phyloP scores from a whole-genome alignment of 2,329 filamentous ascomycete genomes.

The Chrysosporium queenslandicum region DNA sequence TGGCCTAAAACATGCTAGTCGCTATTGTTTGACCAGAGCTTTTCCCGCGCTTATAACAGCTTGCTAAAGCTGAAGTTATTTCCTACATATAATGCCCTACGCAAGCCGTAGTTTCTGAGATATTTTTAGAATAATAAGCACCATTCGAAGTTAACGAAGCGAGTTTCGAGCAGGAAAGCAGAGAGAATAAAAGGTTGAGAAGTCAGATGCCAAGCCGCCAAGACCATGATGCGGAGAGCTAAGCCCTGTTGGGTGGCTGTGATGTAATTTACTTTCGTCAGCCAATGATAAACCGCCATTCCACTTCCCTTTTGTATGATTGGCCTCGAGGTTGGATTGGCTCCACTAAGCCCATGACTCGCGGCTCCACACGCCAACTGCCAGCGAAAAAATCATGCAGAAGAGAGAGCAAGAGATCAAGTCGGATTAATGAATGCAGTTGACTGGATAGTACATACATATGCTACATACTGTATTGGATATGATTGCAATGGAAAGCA shows the following conservation, averaged over 20 bases:
- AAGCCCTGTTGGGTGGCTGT: background rate
- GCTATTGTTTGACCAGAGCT: background rate
- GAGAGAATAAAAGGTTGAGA: too few species aligned
- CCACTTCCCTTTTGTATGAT: background rate
- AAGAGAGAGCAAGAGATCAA: too few species aligned
- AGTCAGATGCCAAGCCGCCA: background rate
- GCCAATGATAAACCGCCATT: background rate
- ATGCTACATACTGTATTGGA: background rate
- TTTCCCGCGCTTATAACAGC: too few species aligned
- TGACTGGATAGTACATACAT: too few species aligned
- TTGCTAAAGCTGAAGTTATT: too few species aligned
- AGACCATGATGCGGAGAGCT: background rate
- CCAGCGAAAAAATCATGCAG: too few species aligned
- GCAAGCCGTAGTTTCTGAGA: too few species aligned
- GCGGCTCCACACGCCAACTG: too few species aligned
- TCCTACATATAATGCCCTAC: too few species aligned
- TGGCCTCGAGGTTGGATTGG: background rate
- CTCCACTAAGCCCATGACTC: background rate
- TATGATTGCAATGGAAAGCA: conserved; percentile 2
- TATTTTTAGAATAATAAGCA: too few species aligned
- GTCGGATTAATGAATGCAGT: conserved; percentile 1
- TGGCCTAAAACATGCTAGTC: background rate
- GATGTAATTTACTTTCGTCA: background rate
- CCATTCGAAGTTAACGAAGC: too few species aligned
- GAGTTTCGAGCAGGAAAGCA: too few species aligned